These are phyloP conservation scores for Salix caprea DNA, from an alignment of 345 rosid species.

Conservation along the genomic window DNA sequence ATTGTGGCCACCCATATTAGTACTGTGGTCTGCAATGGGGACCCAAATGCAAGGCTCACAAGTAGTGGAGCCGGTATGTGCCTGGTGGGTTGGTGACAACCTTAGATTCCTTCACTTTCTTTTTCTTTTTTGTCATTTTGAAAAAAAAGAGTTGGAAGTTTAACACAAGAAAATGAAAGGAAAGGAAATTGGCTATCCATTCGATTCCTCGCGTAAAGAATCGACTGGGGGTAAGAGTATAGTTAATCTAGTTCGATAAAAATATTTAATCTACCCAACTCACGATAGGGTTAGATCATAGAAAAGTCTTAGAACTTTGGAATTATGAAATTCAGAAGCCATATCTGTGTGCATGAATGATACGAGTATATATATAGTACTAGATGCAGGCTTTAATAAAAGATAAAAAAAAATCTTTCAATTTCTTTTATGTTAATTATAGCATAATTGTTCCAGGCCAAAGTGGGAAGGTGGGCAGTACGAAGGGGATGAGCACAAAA, in stretches of 20 bases:
- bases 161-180: background rate
- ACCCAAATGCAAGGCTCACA: background rate
- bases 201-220: background rate
- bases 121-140: background rate
- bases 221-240: too few relatives aligned
- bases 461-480: conserved; percentile 49
- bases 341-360: background rate
- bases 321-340: background rate
- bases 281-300: too few relatives aligned
- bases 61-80: background rate
- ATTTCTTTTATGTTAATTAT: background rate
- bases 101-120: background rate
- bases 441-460: conserved; percentile 28
- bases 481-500: conserved; percentile 42
- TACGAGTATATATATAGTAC: too few relatives aligned
- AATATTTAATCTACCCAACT: too few relatives aligned
- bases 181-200: background rate
- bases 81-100: background rate
- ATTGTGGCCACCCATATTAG: too few relatives aligned
- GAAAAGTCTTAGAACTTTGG: too few relatives aligned
- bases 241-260: too few relatives aligned
- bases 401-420: background rate
- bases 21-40: background rate
- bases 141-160: background rate
- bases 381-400: background rate